A percentile compares a stretch with the other conserved stretches of the same genome.
Evolutionary conservation across 768 basidiomycete species (phyloP).

Genomic region (Mycena alexandri): DNA sequence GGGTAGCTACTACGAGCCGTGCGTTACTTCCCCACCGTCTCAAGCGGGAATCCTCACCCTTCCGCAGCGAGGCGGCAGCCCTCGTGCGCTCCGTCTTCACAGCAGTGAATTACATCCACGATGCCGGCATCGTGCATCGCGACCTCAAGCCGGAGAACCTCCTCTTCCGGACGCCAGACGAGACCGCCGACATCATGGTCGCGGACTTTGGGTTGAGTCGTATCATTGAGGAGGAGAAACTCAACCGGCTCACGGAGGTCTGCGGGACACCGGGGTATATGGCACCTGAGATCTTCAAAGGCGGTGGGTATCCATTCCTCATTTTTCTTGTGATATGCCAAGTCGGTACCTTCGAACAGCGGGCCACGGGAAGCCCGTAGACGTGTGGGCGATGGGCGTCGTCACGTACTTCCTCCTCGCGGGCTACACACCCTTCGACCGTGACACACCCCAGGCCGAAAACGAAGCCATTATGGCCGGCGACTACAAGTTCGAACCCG

Average conservation of each 20-base stretch:
- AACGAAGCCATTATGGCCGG: slow-evolving; percentile 33
- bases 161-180: slow-evolving; percentile 88
- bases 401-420: slow-evolving; percentile 95
- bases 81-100: slow-evolving; percentile 88
- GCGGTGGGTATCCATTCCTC: slow-evolving; percentile 62
- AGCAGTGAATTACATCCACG: slow-evolving; percentile 92
- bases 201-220: slow-evolving; percentile 96
- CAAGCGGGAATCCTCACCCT: slow-evolving; percentile 12
- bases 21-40: slow-evolving; percentile 43
- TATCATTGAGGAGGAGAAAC: slow-evolving; percentile 84
- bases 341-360: slow-evolving; percentile 64
- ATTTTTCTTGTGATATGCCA: no score
- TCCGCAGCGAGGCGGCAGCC: slow-evolving; percentile 83
- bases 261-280: slow-evolving; percentile 97
- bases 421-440: slow-evolving; percentile 97
- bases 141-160: slow-evolving; percentile 99
- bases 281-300: slow-evolving; percentile 96
- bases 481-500: slow-evolving; percentile 42
- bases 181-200: slow-evolving; percentile 95
- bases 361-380: slow-evolving; percentile 95
- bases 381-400: slow-evolving; percentile 98
- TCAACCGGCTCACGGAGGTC: slow-evolving; percentile 90
- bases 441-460: slow-evolving; percentile 60
- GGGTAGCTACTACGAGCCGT: slow-evolving; percentile 96
- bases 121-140: slow-evolving; percentile 92